A percentile compares a stretch with the other conserved stretches of the same genome.
Evolutionary conservation across 129 eudicot species (phyloP).

Genomic region (Ambrosia artemisiifolia): DNA sequence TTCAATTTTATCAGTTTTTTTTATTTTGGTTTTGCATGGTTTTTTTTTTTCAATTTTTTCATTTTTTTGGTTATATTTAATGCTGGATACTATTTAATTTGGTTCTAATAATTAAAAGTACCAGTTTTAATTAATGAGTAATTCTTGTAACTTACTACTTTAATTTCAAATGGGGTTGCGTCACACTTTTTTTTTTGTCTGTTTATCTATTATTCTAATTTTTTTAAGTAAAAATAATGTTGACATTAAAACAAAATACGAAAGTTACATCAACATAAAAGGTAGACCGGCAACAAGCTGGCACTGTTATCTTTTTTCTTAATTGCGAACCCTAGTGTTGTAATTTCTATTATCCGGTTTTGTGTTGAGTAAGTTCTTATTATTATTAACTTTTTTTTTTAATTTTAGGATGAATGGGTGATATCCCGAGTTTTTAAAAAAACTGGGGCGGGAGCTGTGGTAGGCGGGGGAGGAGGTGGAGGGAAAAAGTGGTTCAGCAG

Average conservation of each 20-base stretch:
- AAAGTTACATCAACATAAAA: too few species aligned
- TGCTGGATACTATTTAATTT: not conserved
- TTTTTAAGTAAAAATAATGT: too few species aligned
- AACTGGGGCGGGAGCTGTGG: conserved; percentile 32
- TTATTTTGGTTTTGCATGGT: not conserved
- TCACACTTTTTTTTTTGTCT: not conserved
- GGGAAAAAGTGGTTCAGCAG: conserved; percentile 47
- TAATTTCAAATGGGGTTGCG: too few species aligned
- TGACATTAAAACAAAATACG: too few species aligned
- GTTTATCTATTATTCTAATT: not conserved
- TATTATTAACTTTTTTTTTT: not conserved
- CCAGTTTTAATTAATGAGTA: not conserved
- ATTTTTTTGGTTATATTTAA: conserved; percentile 17
- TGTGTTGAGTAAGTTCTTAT: too few species aligned
- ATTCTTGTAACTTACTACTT: not conserved
- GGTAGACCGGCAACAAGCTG: too few species aligned
- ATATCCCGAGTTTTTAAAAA: conserved; percentile 88
- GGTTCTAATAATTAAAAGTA: not conserved
- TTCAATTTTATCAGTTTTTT: too few species aligned
- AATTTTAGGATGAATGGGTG: conserved; percentile 83
- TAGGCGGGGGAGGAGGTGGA: conserved; percentile 26
- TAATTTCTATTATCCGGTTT: too few species aligned
- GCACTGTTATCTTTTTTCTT: too few species aligned
- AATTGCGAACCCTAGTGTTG: too few species aligned
- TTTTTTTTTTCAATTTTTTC: too few species aligned